These are phyloP conservation scores for Russula sp. DNA, from an alignment of 768 basidiomycete genomes.

Conservation along the genomic window DNA sequence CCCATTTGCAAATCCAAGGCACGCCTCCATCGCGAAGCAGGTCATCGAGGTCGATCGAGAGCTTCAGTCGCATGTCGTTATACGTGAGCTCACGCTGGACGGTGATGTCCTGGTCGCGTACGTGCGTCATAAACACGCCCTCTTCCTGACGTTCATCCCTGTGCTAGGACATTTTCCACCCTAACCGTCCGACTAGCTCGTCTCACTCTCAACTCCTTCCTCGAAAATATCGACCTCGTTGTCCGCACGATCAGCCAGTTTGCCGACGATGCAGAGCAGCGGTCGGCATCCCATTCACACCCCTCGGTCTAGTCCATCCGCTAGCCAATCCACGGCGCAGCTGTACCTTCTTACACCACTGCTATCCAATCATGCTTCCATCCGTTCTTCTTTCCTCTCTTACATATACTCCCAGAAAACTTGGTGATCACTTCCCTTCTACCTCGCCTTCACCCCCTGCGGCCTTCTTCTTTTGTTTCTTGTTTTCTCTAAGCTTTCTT, in stretches of 20 bases:
- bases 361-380: constrained; percentile 21
- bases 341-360: constrained; percentile 16
- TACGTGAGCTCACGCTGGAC: constrained; percentile 60
- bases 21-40: constrained; percentile 75
- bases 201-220: constrained; percentile 74
- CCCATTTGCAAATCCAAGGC: constrained; percentile 65
- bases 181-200: constrained; percentile 82
- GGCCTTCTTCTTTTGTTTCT: constrained; percentile 89
- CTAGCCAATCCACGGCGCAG: constrained; percentile 19
- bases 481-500: constrained; percentile 76
- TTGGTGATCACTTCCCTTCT: constrained; percentile 27
- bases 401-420: constrained; percentile 1
- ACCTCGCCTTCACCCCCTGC: constrained; percentile 49
- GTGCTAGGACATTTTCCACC: constrained; percentile 58
- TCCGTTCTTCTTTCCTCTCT: constrained; percentile 20
- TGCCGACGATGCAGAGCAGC: constrained; percentile 51
- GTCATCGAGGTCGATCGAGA: constrained; percentile 84
- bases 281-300: constrained; percentile 5
- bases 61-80: constrained; percentile 73
- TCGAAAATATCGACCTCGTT: constrained; percentile 85
- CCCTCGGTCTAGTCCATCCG: constrained; percentile 9
- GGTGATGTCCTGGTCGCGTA: constrained; percentile 70
- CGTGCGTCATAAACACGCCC: constrained; percentile 28
- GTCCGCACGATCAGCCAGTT: constrained; percentile 77
- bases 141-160: constrained; percentile 9